phyloP scores from a whole-genome alignment of 169 alveolate genomes.

The Cyclospora cayetanensis region DNA sequence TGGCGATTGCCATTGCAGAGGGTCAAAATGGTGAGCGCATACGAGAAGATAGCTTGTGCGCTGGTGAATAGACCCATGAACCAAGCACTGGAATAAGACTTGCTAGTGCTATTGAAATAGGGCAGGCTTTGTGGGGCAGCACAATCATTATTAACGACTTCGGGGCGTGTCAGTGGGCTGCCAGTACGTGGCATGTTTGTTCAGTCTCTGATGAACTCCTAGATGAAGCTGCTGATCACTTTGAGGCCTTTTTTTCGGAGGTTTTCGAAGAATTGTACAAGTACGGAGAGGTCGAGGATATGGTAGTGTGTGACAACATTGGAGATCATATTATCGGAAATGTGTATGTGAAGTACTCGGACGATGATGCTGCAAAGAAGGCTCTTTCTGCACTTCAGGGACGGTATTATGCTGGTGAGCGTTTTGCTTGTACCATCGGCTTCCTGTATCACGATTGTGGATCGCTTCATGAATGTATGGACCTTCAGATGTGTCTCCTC shows the following conservation, averaged over 20 bases:
- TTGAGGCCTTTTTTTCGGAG: conserved; percentile 98
- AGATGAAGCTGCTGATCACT: conserved; percentile 97
- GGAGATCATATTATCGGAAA: conserved; percentile 99
- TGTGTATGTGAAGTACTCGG: conserved; percentile 95
- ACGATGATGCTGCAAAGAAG: conserved; percentile 96
- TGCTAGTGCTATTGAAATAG: neutral
- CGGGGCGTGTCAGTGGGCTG: neutral
- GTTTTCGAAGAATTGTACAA: conserved; percentile 95
- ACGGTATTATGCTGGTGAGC: conserved; percentile 90
- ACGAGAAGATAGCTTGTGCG: neutral
- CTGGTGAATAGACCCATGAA: no score
- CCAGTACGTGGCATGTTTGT: neutral
- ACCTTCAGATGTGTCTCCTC: no score
- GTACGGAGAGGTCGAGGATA: conserved; percentile 97
- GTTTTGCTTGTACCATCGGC: neutral
- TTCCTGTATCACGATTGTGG: neutral
- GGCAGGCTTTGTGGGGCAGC: neutral
- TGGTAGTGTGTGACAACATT: conserved; percentile 98
- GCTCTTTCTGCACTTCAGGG: conserved; percentile 95
- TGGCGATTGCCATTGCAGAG: conserved; percentile 98
- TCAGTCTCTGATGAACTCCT: conserved; percentile 91
- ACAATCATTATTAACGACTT: no score
- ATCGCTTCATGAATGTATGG: neutral
- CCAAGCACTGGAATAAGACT: no score
- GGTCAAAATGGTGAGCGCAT: conserved; percentile 90